Evolutionary conservation across 352 stramenopile genomes (phyloP).

Genomic region (Phytophthora boehmeriae): DNA sequence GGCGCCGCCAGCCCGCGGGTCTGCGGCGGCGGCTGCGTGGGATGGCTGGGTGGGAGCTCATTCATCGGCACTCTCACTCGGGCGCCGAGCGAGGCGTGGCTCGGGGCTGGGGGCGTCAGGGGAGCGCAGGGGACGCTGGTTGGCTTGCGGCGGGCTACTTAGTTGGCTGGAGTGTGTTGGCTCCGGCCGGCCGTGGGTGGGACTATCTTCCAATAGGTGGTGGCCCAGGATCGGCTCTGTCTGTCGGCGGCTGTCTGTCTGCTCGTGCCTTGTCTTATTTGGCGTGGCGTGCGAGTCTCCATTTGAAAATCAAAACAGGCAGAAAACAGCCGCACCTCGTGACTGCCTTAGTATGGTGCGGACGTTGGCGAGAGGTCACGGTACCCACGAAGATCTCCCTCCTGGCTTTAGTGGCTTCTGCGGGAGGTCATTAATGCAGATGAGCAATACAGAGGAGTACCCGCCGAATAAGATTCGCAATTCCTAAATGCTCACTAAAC

Average conservation of each 20-base stretch:
- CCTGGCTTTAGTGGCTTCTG: slow-evolving; percentile 9
- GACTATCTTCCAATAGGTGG: slow-evolving; percentile 41
- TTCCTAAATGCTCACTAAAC: slow-evolving; percentile 7
- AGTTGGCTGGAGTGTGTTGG: slow-evolving; percentile 36
- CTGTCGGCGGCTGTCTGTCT: slow-evolving; percentile 33
- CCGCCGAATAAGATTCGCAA: slow-evolving; percentile 46
- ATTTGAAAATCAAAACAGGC: slow-evolving; percentile 44
- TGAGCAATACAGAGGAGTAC: no score
- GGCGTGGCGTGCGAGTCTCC: slow-evolving; percentile 29
- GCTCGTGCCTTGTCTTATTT: slow-evolving; percentile 21
- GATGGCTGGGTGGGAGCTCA: slow-evolving; percentile 43
- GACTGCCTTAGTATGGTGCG: slow-evolving; percentile 7
- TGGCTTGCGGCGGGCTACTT: slow-evolving; percentile 26
- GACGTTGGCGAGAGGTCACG: slow-evolving; percentile 16
- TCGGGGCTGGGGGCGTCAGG: background rate
- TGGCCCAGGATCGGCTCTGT: slow-evolving; percentile 36
- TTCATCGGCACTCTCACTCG: slow-evolving; percentile 37
- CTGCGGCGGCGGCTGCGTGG: slow-evolving; percentile 22
- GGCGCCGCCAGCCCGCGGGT: slow-evolving; percentile 29
- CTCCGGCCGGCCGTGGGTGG: slow-evolving; percentile 37
- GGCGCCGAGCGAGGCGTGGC: slow-evolving; percentile 8
- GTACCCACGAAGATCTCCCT: slow-evolving; percentile 24
- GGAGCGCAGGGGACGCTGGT: slow-evolving; percentile 9
- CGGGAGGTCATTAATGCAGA: background rate
- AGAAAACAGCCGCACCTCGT: slow-evolving; percentile 22